Conservation (phyloP, 768 basidiomycete species). For the Hydnum rufescens region DNA sequence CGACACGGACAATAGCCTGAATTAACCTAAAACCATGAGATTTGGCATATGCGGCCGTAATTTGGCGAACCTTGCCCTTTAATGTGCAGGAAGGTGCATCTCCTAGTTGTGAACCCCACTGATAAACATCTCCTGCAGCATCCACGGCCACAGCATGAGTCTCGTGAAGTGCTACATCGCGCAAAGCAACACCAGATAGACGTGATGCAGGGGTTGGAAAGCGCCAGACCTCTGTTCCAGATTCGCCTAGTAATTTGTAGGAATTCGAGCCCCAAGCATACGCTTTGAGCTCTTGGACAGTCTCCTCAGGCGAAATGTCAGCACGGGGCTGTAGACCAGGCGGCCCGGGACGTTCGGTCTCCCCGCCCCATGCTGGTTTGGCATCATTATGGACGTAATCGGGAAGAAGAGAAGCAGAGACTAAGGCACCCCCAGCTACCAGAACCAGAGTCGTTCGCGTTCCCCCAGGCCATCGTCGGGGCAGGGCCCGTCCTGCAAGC, state of each 20-base stretch:
- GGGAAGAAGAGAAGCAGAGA: too few relatives aligned
- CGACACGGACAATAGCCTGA: slow-evolving; percentile 47
- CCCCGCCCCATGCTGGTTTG: too few relatives aligned
- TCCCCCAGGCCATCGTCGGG: too few relatives aligned
- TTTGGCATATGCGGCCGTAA: too few relatives aligned
- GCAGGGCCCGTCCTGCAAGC: too few relatives aligned
- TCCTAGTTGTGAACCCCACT: slow-evolving; percentile 58
- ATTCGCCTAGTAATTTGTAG: neutral
- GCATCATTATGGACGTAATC: too few relatives aligned
- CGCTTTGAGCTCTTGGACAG: neutral
- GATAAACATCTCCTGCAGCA: slow-evolving; percentile 60
- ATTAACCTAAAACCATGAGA: neutral
- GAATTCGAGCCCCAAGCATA: neutral
- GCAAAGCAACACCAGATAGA: slow-evolving; percentile 48
- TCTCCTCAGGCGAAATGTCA: too few relatives aligned
- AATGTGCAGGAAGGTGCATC: slow-evolving; percentile 33
- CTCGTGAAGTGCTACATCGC: slow-evolving; percentile 49
- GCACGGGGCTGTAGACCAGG: too few relatives aligned
- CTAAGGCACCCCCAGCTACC: too few relatives aligned
- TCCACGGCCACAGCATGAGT: slow-evolving; percentile 59
- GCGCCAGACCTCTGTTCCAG: neutral
- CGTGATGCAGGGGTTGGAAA: slow-evolving; percentile 31
- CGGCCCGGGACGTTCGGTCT: too few relatives aligned
- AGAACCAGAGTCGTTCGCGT: too few relatives aligned
- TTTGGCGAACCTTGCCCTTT: slow-evolving; percentile 45